Conservation (phyloP, 148 eudicot species). For the Arctostaphylos glauca region DNA sequence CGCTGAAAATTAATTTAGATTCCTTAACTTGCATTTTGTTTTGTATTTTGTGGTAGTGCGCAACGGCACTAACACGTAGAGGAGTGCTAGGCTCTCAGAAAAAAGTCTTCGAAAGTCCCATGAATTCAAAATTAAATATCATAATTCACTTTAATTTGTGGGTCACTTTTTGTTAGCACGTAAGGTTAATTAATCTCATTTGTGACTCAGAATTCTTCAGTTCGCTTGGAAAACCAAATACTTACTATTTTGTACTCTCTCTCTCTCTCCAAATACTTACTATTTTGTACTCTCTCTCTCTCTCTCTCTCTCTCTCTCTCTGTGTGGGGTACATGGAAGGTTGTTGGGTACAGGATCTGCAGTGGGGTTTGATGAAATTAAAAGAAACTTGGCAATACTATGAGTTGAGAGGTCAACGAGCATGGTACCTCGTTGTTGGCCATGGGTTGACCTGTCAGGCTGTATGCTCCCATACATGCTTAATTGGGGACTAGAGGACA, state of each 20-base stretch:
- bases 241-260: background rate
- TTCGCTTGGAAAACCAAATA: background rate
- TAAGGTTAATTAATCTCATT: no score
- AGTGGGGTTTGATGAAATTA: slow-evolving; percentile 14
- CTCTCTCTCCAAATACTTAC: no score
- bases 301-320: no score
- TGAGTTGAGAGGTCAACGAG: slow-evolving; percentile 12
- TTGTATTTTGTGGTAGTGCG: no score
- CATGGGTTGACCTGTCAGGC: slow-evolving; percentile 29
- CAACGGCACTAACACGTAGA: no score
- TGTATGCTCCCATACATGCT: background rate
- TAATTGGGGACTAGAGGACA: no score
- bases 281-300: background rate
- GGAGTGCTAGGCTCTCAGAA: no score
- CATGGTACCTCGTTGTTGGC: slow-evolving; percentile 5
- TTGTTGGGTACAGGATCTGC: slow-evolving; percentile 16
- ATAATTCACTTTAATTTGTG: no score
- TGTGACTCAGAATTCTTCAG: no score
- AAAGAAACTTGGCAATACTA: background rate
- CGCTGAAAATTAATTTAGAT: background rate
- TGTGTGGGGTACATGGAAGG: background rate
- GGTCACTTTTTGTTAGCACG: no score
- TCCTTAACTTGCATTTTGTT: background rate
- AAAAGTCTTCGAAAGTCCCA: no score
- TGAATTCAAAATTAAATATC: no score